These are phyloP conservation scores for Penicillium turbatum DNA, from an alignment of 495 filamentous ascomycete genomes.

Conservation along the genomic window DNA sequence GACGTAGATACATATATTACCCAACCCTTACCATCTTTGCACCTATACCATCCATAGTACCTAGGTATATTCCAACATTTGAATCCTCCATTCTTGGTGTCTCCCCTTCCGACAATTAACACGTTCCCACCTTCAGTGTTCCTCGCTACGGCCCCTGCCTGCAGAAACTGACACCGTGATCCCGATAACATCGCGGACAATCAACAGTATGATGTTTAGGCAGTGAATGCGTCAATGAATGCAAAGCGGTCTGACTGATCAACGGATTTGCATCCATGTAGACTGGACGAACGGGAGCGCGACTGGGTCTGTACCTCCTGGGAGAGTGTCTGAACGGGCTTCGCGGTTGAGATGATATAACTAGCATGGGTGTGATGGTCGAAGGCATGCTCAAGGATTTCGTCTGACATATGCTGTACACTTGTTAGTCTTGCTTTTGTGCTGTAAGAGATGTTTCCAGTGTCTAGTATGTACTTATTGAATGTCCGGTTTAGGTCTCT, in stretches of 20 bases:
- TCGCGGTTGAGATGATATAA: not conserved
- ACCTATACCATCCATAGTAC: too few relatives aligned
- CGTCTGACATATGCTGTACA: not conserved
- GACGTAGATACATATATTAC: too few relatives aligned
- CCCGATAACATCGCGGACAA: not conserved
- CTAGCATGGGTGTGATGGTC: not conserved
- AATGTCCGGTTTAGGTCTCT: too few relatives aligned
- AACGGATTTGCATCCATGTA: conserved; percentile 4
- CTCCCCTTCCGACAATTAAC: too few relatives aligned
- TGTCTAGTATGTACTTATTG: too few relatives aligned
- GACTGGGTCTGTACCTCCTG: not conserved
- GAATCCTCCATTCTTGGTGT: too few relatives aligned
- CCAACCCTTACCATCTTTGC: too few relatives aligned
- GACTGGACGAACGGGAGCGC: not conserved
- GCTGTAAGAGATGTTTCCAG: not conserved
- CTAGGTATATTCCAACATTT: too few relatives aligned
- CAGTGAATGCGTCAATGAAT: conserved; percentile 5
- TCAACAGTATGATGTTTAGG: not conserved
- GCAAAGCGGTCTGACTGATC: not conserved
- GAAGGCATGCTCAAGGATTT: not conserved
- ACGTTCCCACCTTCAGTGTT: not conserved
- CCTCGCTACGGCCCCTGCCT: not conserved
- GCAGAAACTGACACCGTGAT: not conserved
- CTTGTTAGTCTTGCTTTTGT: not conserved
- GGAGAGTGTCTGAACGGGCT: not conserved